Percentiles rank a stretch among this genome's conserved stretches.
Conservation (phyloP, 2,329 filamentous ascomycete species). For the Stagonosporopsis tanaceti region DNA sequence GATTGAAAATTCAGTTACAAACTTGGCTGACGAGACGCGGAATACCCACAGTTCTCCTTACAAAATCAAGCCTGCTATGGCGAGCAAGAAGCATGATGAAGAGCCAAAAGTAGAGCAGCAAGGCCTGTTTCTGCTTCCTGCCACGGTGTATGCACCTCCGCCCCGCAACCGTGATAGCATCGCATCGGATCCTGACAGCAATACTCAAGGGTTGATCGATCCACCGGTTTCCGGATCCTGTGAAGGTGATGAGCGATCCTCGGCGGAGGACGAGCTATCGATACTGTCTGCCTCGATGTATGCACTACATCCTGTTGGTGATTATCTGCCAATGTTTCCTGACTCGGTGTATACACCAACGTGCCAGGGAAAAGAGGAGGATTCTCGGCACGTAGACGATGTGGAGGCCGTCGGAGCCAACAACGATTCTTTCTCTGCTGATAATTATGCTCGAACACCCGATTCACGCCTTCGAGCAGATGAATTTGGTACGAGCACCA, state of each 20-base stretch:
- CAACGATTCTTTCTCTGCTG: too few relatives aligned
- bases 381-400: too few relatives aligned
- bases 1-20: neutral
- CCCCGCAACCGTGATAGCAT: neutral
- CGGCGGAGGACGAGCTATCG: neutral
- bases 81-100: neutral
- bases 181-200: neutral
- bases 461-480: too few relatives aligned
- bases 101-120: neutral
- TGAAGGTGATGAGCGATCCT: neutral
- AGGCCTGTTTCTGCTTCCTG: neutral
- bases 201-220: neutral
- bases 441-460: too few relatives aligned
- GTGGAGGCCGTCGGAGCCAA: too few relatives aligned
- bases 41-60: neutral
- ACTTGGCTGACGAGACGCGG: neutral
- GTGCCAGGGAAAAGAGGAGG: too few relatives aligned
- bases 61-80: neutral
- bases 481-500: too few relatives aligned
- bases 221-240: too few relatives aligned
- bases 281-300: neutral
- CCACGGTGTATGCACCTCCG: neutral
- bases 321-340: too few relatives aligned
- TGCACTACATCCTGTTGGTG: neutral
- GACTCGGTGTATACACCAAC: too few relatives aligned